A percentile compares a stretch with the other conserved stretches of the same genome.
Conservation (phyloP, 169 alveolate genomes). For the Perkinsus marinus region DNA sequence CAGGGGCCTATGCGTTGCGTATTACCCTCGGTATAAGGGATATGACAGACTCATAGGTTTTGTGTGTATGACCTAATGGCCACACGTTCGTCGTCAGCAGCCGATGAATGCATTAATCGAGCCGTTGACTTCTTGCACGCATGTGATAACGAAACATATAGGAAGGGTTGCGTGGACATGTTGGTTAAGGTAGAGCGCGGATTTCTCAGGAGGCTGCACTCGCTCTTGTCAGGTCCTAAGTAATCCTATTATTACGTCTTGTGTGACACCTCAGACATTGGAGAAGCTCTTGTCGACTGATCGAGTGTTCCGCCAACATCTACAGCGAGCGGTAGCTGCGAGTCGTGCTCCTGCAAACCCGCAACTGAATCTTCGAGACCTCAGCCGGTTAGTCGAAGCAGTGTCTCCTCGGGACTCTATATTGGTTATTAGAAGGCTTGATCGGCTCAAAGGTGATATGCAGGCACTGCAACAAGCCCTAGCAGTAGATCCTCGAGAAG, state of each 20-base stretch:
- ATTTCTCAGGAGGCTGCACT: no score
- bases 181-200: no score
- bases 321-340: background rate
- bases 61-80: no score
- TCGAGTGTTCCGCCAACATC: background rate
- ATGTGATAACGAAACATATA: background rate
- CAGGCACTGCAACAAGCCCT: background rate
- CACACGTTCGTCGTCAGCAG: background rate
- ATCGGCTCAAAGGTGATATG: background rate
- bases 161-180: background rate
- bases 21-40: no score
- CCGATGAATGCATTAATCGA: background rate
- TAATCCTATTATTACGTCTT: background rate
- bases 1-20: background rate
- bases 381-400: no score
- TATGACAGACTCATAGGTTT: no score
- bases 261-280: background rate
- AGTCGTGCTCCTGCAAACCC: background rate
- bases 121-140: background rate
- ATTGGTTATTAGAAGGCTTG: background rate
- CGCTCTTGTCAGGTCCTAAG: background rate
- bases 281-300: background rate
- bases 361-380: background rate
- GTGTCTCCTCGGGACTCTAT: background rate
- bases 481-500: background rate